Conservation (phyloP, 305 asterid species). For the Fraxinus sp. region DNA sequence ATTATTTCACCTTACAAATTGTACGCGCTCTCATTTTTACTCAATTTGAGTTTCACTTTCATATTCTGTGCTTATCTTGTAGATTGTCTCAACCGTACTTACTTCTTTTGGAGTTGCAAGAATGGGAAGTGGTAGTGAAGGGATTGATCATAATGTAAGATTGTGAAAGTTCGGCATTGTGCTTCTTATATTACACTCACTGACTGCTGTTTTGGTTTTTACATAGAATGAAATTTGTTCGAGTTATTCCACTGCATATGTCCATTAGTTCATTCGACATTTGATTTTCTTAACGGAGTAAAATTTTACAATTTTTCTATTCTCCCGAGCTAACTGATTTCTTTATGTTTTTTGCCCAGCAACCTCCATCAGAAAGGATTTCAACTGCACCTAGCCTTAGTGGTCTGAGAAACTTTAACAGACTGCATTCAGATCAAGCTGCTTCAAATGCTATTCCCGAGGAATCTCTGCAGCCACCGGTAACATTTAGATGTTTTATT, state of each 20-base stretch:
- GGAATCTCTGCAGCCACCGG: constrained; percentile 75
- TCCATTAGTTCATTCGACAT: neutral
- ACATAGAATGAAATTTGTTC: neutral
- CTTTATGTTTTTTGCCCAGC: constrained; percentile 41
- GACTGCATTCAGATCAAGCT: constrained; percentile 44
- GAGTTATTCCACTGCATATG: neutral
- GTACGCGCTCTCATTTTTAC: constrained; percentile 14
- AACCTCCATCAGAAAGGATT: constrained; percentile 51
- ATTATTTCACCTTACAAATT: constrained; percentile 15
- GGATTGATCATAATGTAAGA: constrained; percentile 81
- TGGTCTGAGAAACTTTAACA: constrained; percentile 44
- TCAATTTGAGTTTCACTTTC: neutral
- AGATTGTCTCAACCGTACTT: constrained; percentile 83
- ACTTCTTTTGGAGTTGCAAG: constrained; percentile 71
- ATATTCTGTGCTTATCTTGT: constrained; percentile 25
- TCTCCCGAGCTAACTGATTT: neutral
- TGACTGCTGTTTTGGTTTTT: neutral
- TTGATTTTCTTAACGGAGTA: neutral
- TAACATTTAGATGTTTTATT: constrained; percentile 25
- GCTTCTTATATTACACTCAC: neutral
- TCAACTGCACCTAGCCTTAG: constrained; percentile 37
- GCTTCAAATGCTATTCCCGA: constrained; percentile 28
- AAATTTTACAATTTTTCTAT: neutral
- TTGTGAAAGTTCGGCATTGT: constrained; percentile 20
- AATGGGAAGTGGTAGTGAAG: constrained; percentile 67